phyloP scores from a whole-genome alignment of 2,329 filamentous ascomycete species.

The Colletotrichum zoysiae region DNA sequence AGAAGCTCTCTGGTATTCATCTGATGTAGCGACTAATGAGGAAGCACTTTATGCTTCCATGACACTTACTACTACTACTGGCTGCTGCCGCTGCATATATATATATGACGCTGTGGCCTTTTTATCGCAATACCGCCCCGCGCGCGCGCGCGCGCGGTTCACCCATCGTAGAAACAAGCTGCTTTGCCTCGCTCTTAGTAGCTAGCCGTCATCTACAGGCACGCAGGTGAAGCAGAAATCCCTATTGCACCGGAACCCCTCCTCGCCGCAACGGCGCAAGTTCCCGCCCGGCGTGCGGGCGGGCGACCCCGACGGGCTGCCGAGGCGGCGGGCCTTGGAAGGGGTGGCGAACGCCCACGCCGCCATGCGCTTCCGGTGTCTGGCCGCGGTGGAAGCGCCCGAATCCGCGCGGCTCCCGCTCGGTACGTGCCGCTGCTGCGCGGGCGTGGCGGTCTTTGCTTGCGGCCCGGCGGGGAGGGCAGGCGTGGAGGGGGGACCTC shows the following conservation, averaged over 20 bases:
- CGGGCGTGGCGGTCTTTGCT: constrained; percentile 33
- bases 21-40: constrained; percentile 40
- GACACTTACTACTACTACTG: not conserved
- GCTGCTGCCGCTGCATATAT: not conserved
- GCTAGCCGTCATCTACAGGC: constrained; percentile 51
- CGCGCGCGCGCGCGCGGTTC: no score
- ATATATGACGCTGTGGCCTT: not conserved
- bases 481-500: constrained; percentile 13
- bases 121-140: not conserved
- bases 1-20: constrained; percentile 39
- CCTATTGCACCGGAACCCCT: constrained; percentile 67
- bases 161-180: not conserved
- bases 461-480: constrained; percentile 20
- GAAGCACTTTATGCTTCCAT: constrained; percentile 29
- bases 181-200: not conserved
- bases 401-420: not conserved
- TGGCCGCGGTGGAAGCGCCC: not conserved
- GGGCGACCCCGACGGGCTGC: constrained; percentile 45
- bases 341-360: constrained; percentile 36
- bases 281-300: constrained; percentile 64
- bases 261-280: constrained; percentile 64
- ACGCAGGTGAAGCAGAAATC: constrained; percentile 73
- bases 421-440: constrained; percentile 13
- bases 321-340: constrained; percentile 11
- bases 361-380: constrained; percentile 29